Base-by-base conservation (phyloP, 23 red algal genomes). In the Gracilaria vermiculophylla region DNA sequence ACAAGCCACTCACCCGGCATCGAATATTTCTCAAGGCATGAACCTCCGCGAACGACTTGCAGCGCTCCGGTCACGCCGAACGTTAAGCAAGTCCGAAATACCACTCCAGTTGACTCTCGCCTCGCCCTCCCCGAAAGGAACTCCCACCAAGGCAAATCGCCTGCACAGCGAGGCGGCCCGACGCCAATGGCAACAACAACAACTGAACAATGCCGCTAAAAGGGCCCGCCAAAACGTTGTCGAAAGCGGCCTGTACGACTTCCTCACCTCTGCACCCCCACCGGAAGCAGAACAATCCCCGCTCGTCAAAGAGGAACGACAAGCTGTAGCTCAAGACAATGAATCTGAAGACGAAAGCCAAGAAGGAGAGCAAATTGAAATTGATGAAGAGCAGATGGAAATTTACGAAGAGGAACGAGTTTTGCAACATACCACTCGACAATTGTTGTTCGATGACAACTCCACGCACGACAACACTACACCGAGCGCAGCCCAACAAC, bases 341-440 rank as follows among this genome's bases (percentile, higher is more conserved):
- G 51, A 41, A 3, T 34, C 72, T 14, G 34, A 19, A 28, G 53
- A 55, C 24, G 69, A 78, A 7, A 40, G 64, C 14, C 21, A 61
- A 52, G 58, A 83, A 52, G 17, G 12, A 62, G 79, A 83, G 10
- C 8, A 1, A 4, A 14, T n/a, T 35, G 60, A 66, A 53, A 16
- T 50, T 14, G 79, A 62, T n/a, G 79, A 83, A 19, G 60, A 83
- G 13, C 28, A 53, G 13, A 60, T 83, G 44, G 79, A 83, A 48
- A 53, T 27, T 28, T 53, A 83, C 49, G 79, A 83, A 83, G 84
- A 88, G 50, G 84, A 88, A 51, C 47, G 34, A 25, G 84, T 70
- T 35, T 52, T 88, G 69, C 25, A 88, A 43, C 43, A 65, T 48
- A 70, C 84, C 12, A 53, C 66, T 34, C 79, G n/a, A 47, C 49